Evolutionary conservation across 176 grass and related monocot species (phyloP), one percentile per base, ranked within the genome.

Genomic region (Saccharum spontaneum): DNA sequence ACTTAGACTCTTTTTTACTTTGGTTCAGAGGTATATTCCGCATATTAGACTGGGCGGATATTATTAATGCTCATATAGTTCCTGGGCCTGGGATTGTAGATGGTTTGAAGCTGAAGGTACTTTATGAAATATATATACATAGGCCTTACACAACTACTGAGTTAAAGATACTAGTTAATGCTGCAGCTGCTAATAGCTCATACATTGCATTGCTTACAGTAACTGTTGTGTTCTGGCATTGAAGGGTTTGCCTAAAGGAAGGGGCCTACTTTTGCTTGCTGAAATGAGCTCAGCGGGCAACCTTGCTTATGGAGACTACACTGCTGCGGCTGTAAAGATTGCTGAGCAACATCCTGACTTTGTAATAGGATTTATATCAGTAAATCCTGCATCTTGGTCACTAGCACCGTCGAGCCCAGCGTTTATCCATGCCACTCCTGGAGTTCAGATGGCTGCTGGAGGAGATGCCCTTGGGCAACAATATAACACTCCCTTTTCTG

Each of bases 261-360:
- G 83, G 66, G 93, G 91, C 2, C 73, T 98, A 18, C 87, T 98
- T 73, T 89, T 98, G 83, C 85, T 98, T 64, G 95, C 93, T 77
- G 95, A 98, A 91, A 98, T 98, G 95, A 98, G 93, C 69, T 98
- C 95, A 55, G 84, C 89, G 85, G 95, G 93, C 65, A 94, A 87
- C 84, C 93, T 98, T 69, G 97, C 97, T 28, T 89, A 83, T 22
- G 97, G 93, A 86, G 93, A 92, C 50, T 94, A 95, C 86, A 94
- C 91, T 43, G 87, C 89, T 24, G 81, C 93, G 62, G 91, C 97
- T 75, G 91, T 92, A 33, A 94, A 98, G 87, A 94, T 98, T 82
- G 97, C 93, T 0, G 84, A 94, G 71, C 78, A 92, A 64, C 89
- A 95, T 71, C 84, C 90, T 12, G 97, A 98, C 87, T 92, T 98